Evolutionary conservation across 2,329 filamentous ascomycete species (phyloP).

Genomic region (Orbilia quercus): DNA sequence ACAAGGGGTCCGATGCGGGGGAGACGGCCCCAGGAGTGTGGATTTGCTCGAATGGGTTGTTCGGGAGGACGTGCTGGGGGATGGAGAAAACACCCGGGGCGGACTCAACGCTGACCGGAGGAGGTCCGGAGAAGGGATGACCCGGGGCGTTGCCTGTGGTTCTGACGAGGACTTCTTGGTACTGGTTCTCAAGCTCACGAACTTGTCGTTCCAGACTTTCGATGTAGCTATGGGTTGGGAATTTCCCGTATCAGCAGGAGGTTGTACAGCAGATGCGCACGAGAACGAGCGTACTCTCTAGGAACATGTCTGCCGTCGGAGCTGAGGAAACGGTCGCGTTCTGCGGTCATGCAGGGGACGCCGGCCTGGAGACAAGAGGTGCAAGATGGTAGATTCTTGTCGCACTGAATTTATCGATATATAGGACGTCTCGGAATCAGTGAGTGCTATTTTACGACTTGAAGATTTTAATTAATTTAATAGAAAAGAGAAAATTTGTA

Average conservation of each 20-base stretch:
- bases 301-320: slow-evolving; percentile 36
- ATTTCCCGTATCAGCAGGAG: slow-evolving; percentile 1
- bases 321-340: slow-evolving; percentile 40
- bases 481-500: not conserved
- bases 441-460: no score
- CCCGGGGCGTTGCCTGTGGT: slow-evolving; percentile 9
- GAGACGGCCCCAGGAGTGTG: not conserved
- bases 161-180: slow-evolving; percentile 27
- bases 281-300: slow-evolving; percentile 24
- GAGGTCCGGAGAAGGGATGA: slow-evolving; percentile 9
- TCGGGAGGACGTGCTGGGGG: not conserved
- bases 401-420: slow-evolving; percentile 23
- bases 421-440: no score
- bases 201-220: slow-evolving; percentile 35
- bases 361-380: slow-evolving; percentile 43
- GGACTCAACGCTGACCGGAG: slow-evolving; percentile 36
- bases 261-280: not conserved
- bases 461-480: no score
- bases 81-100: slow-evolving; percentile 10
- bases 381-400: slow-evolving; percentile 49
- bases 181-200: slow-evolving; percentile 26
- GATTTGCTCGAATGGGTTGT: not conserved
- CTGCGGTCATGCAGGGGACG: slow-evolving; percentile 51
- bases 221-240: slow-evolving; percentile 28
- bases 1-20: slow-evolving; percentile 33